Evolutionary conservation across 176 grass and related monocot species (phyloP).

Genomic region (Stipa capillata): DNA sequence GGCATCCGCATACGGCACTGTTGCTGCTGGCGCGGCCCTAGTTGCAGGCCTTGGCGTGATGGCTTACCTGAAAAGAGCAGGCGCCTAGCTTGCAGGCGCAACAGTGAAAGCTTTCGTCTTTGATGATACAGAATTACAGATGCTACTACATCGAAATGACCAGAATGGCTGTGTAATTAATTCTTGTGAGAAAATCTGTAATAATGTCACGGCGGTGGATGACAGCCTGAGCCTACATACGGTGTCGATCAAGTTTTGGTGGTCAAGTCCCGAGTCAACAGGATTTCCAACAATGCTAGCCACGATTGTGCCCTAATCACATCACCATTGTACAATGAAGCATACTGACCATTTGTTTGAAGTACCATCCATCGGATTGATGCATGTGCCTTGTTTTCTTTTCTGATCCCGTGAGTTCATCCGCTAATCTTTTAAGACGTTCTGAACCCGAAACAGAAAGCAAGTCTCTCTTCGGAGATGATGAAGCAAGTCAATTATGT

Average conservation of each 20-base stretch:
- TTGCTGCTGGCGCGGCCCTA: conserved; percentile 77
- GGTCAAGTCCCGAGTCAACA: background rate
- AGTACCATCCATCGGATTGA: background rate
- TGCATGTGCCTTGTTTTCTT: background rate
- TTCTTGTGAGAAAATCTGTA: conserved; percentile 39
- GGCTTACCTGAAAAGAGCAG: conserved; percentile 81
- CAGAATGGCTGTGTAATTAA: conserved; percentile 23
- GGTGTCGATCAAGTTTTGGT: conserved; percentile 17
- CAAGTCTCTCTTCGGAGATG: too few relatives aligned
- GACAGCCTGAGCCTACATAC: background rate
- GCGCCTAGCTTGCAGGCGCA: conserved; percentile 7
- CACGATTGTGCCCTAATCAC: background rate
- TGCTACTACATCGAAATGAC: background rate
- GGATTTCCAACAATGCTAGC: background rate
- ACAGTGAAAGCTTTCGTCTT: background rate
- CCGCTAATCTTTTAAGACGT: background rate
- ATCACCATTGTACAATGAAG: background rate
- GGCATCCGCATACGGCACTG: conserved; percentile 60
- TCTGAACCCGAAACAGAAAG: background rate
- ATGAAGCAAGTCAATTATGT: too few relatives aligned
- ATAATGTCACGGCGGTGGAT: conserved; percentile 29
- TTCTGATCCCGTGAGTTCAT: background rate
- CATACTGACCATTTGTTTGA: background rate
- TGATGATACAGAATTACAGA: conserved; percentile 13
- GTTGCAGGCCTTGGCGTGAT: conserved; percentile 83